A percentile compares a stretch with the other conserved stretches of the same genome.
Conservation (phyloP, 306 rosid species). For the Corylus avellana region DNA sequence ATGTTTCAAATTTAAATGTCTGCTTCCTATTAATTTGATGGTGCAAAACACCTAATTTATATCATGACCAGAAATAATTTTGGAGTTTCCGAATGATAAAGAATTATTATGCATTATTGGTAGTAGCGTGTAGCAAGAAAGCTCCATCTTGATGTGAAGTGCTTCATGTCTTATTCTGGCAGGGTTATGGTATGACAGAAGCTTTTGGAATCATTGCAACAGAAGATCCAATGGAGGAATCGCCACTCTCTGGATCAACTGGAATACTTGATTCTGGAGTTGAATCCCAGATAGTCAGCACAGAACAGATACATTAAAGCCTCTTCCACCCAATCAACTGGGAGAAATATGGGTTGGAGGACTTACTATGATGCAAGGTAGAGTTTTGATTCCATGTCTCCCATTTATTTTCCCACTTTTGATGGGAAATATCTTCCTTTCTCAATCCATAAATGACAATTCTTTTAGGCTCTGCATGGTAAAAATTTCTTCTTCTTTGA, state of each 20-base stretch:
- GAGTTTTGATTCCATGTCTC: neutral
- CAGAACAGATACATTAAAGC: slow-evolving; percentile 27
- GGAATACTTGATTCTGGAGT: slow-evolving; percentile 40
- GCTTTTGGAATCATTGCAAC: slow-evolving; percentile 34
- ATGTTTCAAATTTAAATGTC: too few relatives aligned
- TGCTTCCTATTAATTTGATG: too few relatives aligned
- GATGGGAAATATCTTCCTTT: too few relatives aligned
- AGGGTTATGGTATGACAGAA: slow-evolving; percentile 66
- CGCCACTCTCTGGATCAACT: slow-evolving; percentile 28
- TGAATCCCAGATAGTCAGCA: slow-evolving; percentile 38
- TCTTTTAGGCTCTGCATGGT: too few relatives aligned
- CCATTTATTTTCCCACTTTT: neutral
- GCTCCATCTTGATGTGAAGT: neutral
- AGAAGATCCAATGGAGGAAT: slow-evolving; percentile 26
- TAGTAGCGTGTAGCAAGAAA: neutral
- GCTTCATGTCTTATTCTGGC: neutral
- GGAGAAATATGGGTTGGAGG: slow-evolving; percentile 53
- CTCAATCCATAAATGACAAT: too few relatives aligned
- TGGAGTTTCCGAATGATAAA: too few relatives aligned
- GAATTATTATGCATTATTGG: too few relatives aligned
- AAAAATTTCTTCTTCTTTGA: too few relatives aligned
- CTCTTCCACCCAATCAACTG: slow-evolving; percentile 43
- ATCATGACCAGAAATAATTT: too few relatives aligned
- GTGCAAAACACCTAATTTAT: too few relatives aligned
- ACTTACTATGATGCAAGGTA: slow-evolving; percentile 48